Evolutionary conservation across 768 basidiomycete species (phyloP).

Genomic region (Xanthoconium purpureum): DNA sequence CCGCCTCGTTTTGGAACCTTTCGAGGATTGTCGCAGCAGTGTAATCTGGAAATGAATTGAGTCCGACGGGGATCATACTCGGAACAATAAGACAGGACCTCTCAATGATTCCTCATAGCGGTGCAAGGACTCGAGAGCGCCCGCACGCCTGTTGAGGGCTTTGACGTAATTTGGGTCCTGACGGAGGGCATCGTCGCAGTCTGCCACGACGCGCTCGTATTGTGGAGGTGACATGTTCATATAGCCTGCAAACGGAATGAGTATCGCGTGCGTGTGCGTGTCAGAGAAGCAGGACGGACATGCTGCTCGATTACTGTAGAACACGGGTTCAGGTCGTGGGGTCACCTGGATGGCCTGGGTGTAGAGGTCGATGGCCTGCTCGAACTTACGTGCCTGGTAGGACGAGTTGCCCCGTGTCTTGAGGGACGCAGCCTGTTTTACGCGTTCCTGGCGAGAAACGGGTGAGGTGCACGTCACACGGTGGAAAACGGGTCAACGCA

Average conservation of each 20-base stretch:
- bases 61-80: neutral
- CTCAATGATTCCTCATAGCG: conserved; percentile 74
- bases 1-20: conserved; percentile 79
- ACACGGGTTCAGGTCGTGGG: conserved; percentile 84
- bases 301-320: conserved; percentile 95
- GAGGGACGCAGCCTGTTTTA: conserved; percentile 56
- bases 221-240: conserved; percentile 87
- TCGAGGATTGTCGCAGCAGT: conserved; percentile 96
- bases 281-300: conserved; percentile 48
- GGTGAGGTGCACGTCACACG: conserved; percentile 5
- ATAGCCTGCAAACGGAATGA: conserved; percentile 55
- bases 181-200: conserved; percentile 86
- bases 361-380: conserved; percentile 60
- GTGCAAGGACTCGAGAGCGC: conserved; percentile 75
- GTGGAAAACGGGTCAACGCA: conserved; percentile 20
- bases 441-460: conserved; percentile 51
- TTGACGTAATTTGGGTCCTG: conserved; percentile 86
- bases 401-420: conserved; percentile 72
- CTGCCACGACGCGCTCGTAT: conserved; percentile 75
- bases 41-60: conserved; percentile 57
- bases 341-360: conserved; percentile 72
- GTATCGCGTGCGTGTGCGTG: neutral
- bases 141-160: conserved; percentile 85
- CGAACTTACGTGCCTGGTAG: conserved; percentile 61
- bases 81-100: conserved; percentile 44